Conservation (phyloP, 148 eudicot species). For the Diospyros lotus region DNA sequence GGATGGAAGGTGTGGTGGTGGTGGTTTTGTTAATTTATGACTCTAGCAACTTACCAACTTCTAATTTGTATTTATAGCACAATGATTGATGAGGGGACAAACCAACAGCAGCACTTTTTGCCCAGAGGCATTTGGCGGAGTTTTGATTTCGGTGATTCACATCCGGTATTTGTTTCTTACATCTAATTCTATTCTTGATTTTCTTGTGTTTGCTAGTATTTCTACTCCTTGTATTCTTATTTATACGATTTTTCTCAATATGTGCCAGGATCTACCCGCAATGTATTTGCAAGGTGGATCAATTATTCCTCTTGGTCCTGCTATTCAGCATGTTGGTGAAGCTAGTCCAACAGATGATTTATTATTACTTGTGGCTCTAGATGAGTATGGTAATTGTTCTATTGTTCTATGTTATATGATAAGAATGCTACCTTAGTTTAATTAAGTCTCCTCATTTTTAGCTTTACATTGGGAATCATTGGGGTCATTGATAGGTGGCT, state of each 20-base stretch:
- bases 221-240: not conserved
- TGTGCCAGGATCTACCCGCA: slow-evolving; percentile 75
- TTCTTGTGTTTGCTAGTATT: not conserved
- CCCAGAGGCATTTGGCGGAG: slow-evolving; percentile 86
- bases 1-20: not conserved
- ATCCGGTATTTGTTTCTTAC: slow-evolving; percentile 59
- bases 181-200: not conserved
- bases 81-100: slow-evolving; percentile 41
- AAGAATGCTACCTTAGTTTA: not conserved
- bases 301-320: slow-evolving; percentile 70
- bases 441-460: not conserved
- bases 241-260: slow-evolving; percentile 10
- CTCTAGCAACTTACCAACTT: slow-evolving; percentile 14
- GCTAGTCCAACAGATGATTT: slow-evolving; percentile 74
- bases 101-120: slow-evolving; percentile 53
- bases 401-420: slow-evolving; percentile 2
- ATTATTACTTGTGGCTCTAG: slow-evolving; percentile 75
- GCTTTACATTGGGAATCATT: not conserved
- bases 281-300: slow-evolving; percentile 87
- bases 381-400: slow-evolving; percentile 66
- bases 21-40: not conserved
- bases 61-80: slow-evolving; percentile 45
- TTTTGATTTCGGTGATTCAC: slow-evolving; percentile 92
- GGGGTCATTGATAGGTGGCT: not conserved
- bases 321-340: slow-evolving; percentile 77